Evolutionary conservation across 495 filamentous ascomycete species (phyloP).

Genomic region (Penicillium lividum): DNA sequence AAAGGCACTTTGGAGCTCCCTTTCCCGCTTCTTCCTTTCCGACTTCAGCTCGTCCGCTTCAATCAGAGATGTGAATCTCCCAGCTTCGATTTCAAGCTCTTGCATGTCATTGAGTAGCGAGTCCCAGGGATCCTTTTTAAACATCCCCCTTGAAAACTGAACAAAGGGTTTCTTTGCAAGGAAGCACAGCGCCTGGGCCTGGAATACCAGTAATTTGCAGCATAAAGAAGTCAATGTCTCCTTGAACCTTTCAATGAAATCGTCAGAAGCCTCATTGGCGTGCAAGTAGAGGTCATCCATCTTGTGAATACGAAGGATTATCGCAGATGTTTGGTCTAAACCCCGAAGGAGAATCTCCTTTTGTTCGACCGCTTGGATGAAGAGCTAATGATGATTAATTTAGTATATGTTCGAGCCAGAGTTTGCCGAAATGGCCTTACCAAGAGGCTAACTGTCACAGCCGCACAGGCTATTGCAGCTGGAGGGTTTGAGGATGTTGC

Average conservation of each 20-base stretch:
- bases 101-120: neutral
- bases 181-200: constrained; percentile 3
- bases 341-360: neutral
- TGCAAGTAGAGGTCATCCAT: neutral
- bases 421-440: neutral
- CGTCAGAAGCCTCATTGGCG: neutral
- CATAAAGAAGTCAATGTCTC: neutral
- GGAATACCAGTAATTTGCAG: constrained; percentile 1
- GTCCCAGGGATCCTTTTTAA: neutral
- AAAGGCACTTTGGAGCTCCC: neutral
- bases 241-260: neutral
- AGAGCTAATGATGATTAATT: neutral
- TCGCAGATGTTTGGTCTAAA: neutral
- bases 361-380: constrained; percentile 1
- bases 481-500: neutral
- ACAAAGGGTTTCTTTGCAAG: neutral
- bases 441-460: neutral
- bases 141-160: neutral
- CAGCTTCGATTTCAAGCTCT: neutral
- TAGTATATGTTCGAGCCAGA: no score
- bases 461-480: neutral
- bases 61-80: neutral
- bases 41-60: neutral
- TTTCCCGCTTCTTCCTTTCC: neutral
- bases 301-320: neutral